Base-by-base conservation (phyloP, 441 rosid species). In the Eutrema salsugineum region DNA sequence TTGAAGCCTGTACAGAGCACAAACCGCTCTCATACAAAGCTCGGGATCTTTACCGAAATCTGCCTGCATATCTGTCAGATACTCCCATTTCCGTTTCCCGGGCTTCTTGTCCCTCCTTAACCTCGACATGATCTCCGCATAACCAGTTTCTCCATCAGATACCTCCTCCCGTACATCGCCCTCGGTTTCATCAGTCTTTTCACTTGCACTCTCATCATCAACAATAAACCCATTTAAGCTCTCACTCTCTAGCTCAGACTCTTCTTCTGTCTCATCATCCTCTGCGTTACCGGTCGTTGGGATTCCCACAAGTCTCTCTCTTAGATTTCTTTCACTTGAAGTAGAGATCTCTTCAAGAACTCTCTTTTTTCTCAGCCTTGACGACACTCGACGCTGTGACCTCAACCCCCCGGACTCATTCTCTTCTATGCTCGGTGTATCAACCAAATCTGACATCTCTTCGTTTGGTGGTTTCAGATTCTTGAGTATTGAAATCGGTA, bases 21-120 rank as follows among this genome's bases (percentile, higher is more conserved):
- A 89, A 17, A 88, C 97, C 48, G 95, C 97, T 72, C 76, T 89
- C 94, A 90, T 87, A 80, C 98, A 93, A n/a, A 88, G 82, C 73
- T 84, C 84, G 1, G 69, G 79, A 62, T 85, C 88, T 81, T 90
- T 88, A 33, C 84, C 91, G 27, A 93, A 86, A 65, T 76, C 91
- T 12, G 96, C 81, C 11, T 86, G 89, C 93, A 92, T 84, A 35
- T 90, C 91, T 36, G 81, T 89, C 74, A 87, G 84, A 32, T 72
- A 82, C 48, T 82, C 78, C 96, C 94, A 88, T 70, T 75, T 80
- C 10, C n/a, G 57, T 22, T 73, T 80, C 53, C 24, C 36, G 2
- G 14, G 55, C 59, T 74, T 82, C 79, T 87, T 88, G 61, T 73
- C 86, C 73, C 94, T 86, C 68, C 75, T 71, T 47, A 88, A 36